A percentile compares a stretch with the other conserved stretches of the same genome.
phyloP scores from a whole-genome alignment of 2,329 filamentous ascomycete genomes.

The Sporothrix brunneoviolacea region DNA sequence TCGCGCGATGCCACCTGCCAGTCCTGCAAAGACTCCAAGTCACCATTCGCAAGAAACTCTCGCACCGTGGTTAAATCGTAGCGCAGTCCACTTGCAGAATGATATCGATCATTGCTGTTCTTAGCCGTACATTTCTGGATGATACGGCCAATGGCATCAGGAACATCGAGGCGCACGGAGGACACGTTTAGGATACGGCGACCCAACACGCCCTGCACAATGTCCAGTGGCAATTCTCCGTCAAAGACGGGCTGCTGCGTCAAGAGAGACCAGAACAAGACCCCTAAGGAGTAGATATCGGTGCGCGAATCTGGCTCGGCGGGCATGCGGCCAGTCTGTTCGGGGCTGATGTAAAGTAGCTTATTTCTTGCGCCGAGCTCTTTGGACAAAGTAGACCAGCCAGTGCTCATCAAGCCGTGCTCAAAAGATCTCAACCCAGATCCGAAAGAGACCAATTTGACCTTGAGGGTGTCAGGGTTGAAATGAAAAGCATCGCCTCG shows the following conservation, averaged over 20 bases:
- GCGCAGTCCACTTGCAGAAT: constrained; percentile 80
- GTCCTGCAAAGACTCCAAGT: constrained; percentile 61
- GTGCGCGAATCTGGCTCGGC: constrained; percentile 87
- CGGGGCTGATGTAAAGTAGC: constrained; percentile 84
- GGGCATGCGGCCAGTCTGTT: constrained; percentile 89
- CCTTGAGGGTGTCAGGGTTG: constrained; percentile 59
- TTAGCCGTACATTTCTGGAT: constrained; percentile 92
- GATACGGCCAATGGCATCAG: constrained; percentile 72
- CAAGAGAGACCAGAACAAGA: constrained; percentile 81
- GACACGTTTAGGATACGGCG: constrained; percentile 72
- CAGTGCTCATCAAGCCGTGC: constrained; percentile 76
- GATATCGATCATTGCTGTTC: constrained; percentile 79
- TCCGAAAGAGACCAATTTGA: constrained; percentile 79
- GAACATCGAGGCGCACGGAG: constrained; percentile 71
- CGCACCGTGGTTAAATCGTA: constrained; percentile 71
- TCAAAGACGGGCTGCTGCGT: constrained; percentile 75
- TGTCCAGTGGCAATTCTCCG: constrained; percentile 74
- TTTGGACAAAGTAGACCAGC: constrained; percentile 77
- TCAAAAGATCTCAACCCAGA: constrained; percentile 84
- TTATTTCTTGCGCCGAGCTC: constrained; percentile 85
- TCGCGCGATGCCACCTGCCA: constrained; percentile 78
- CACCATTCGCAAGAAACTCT: constrained; percentile 66
- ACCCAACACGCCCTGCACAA: constrained; percentile 82
- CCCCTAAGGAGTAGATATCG: constrained; percentile 87
- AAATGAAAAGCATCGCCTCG: constrained; percentile 88